A percentile compares a stretch with the other conserved stretches of the same genome.
phyloP scores from a whole-genome alignment of 345 rosid genomes.

The Eucalyptus decipiens region DNA sequence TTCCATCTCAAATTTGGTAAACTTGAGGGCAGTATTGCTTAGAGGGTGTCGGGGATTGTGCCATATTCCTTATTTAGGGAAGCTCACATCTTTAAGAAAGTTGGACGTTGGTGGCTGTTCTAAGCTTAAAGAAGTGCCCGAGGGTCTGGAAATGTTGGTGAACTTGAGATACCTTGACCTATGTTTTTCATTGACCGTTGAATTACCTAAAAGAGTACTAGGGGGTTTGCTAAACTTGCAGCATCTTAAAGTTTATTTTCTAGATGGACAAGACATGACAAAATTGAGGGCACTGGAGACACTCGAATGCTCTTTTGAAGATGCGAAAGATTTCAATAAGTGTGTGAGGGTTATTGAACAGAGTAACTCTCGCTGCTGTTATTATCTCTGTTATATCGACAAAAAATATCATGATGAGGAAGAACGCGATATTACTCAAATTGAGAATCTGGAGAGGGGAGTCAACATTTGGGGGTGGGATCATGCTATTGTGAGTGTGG shows the following conservation, averaged over 20 bases:
- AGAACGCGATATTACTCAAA: accelerated
- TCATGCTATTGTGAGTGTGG: neutral
- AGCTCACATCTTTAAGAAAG: neutral
- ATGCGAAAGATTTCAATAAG: accelerated
- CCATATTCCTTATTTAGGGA: neutral
- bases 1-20: neutral
- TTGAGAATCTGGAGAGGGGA: accelerated
- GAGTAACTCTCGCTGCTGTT: no score
- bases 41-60: accelerated
- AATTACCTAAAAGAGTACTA: neutral
- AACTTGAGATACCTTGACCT: neutral
- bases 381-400: no score
- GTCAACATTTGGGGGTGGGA: accelerated
- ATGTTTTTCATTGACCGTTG: accelerated
- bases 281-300: neutral
- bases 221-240: neutral
- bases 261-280: neutral
- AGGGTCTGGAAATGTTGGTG: neutral
- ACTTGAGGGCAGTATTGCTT: neutral
- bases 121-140: neutral
- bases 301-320: accelerated
- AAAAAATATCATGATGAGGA: accelerated
- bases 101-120: neutral
- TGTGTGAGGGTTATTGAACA: no score
- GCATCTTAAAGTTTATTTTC: accelerated